phyloP scores from a whole-genome alignment of 1,284 basidiomycete genomes.

The Inonotus hispidus region DNA sequence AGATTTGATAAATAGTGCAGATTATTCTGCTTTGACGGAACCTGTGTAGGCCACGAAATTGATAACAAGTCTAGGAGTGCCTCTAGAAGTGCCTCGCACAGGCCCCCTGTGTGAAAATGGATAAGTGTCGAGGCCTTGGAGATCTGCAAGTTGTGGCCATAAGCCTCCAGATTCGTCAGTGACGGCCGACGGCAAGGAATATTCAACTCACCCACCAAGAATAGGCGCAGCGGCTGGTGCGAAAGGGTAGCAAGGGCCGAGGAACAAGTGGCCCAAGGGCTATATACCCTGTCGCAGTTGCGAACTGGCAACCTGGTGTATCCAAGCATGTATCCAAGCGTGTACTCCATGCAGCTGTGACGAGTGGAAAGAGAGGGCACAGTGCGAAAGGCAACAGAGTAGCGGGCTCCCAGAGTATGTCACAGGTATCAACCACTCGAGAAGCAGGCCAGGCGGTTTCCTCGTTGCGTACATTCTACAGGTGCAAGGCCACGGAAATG shows the following conservation, averaged over 20 bases:
- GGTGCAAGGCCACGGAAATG: slow-evolving; percentile 8
- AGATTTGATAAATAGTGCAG: neutral
- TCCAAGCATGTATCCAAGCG: slow-evolving; percentile 8
- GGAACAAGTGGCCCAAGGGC: neutral
- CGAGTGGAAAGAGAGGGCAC: neutral
- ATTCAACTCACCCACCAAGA: neutral
- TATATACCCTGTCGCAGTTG: neutral
- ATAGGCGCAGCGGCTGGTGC: neutral
- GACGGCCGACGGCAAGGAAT: neutral
- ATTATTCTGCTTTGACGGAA: neutral
- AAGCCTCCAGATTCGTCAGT: neutral
- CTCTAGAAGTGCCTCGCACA: neutral
- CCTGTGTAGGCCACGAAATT: neutral
- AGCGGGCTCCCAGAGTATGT: neutral
- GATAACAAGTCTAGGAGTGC: neutral
- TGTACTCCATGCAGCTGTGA: slow-evolving; percentile 15
- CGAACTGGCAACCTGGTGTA: neutral
- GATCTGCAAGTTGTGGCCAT: neutral
- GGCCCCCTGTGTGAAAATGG: neutral
- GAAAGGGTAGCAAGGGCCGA: neutral
- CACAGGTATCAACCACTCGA: slow-evolving; percentile 1
- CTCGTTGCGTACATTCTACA: slow-evolving; percentile 14
- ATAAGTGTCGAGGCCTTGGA: neutral
- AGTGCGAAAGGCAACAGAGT: neutral
- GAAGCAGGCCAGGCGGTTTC: slow-evolving; percentile 4